phyloP scores from a whole-genome alignment of 768 basidiomycete species.

The Rhodotorula paludigena region DNA sequence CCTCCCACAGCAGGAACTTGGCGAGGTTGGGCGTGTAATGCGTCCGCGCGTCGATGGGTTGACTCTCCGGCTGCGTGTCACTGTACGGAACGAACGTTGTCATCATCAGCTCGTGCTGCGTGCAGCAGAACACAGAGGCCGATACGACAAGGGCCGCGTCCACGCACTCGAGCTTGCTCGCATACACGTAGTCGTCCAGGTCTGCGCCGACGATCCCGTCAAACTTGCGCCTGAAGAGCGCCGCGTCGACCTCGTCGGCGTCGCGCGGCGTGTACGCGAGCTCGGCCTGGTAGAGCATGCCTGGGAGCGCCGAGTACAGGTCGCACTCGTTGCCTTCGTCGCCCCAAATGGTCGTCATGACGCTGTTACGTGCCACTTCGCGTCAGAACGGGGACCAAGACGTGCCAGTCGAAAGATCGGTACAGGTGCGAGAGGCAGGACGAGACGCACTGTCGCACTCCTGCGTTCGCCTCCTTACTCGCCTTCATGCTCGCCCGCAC shows the following conservation, averaged over 20 bases:
- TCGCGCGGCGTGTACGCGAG: slow-evolving; percentile 22
- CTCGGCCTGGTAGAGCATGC: slow-evolving; percentile 36
- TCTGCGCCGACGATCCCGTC: slow-evolving; percentile 39
- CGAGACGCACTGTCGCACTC: slow-evolving; percentile 31
- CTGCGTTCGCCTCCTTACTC: slow-evolving; percentile 19
- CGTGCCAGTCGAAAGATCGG: not conserved
- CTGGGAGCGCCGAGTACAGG: slow-evolving; percentile 34
- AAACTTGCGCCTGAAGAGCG: slow-evolving; percentile 37
- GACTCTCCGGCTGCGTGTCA: slow-evolving; percentile 39
- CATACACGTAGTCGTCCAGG: slow-evolving; percentile 39
- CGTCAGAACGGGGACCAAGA: not conserved
- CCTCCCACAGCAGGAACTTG: slow-evolving; percentile 42
- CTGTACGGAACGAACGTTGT: slow-evolving; percentile 3
- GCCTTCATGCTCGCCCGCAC: slow-evolving; percentile 39
- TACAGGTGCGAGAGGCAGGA: not conserved
- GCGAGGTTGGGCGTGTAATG: slow-evolving; percentile 38
- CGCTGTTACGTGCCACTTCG: not conserved
- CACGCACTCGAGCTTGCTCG: slow-evolving; percentile 39
- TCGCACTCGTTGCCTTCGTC: slow-evolving; percentile 41
- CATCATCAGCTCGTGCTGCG: not conserved
- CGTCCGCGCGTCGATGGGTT: slow-evolving; percentile 32
- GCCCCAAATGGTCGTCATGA: slow-evolving; percentile 39
- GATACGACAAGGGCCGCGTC: not conserved
- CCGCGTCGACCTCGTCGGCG: slow-evolving; percentile 36
- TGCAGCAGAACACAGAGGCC: not conserved